phyloP scores from a whole-genome alignment of 1,139 yeast genomes.

The Candida tetrigidarum region DNA sequence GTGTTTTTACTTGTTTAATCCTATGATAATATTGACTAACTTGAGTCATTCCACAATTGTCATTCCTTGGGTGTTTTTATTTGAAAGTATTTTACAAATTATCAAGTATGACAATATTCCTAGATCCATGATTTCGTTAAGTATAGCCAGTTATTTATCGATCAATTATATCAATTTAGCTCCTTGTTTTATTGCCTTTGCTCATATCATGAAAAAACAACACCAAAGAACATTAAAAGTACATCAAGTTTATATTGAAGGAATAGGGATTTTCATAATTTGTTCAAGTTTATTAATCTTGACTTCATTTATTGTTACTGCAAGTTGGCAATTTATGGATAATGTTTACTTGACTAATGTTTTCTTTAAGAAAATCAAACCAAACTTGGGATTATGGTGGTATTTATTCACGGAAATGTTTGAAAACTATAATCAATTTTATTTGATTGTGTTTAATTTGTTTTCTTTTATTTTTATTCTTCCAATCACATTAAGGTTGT shows the following conservation, averaged over 20 bases:
- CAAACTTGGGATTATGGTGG: conserved; percentile 98
- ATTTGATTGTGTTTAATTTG: conserved; percentile 80
- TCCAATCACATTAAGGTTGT: conserved; percentile 76
- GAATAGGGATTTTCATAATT: conserved; percentile 28
- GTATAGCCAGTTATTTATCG: conserved; percentile 68
- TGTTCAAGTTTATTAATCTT: conserved; percentile 38
- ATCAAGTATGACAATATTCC: conserved; percentile 42
- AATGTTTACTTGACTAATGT: conserved; percentile 68
- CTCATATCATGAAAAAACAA: conserved; percentile 23
- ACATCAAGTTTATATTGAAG: conserved; percentile 25
- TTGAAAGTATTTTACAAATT: conserved; percentile 54
- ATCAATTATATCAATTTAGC: conserved; percentile 61
- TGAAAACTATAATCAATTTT: conserved; percentile 84
- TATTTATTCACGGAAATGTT: conserved; percentile 95
- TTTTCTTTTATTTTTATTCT: conserved; percentile 68
- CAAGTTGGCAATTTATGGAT: conserved; percentile 51
- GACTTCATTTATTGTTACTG: conserved; percentile 35
- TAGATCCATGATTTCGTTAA: conserved; percentile 56
- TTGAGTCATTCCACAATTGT: conserved; percentile 70
- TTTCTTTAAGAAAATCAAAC: conserved; percentile 68
- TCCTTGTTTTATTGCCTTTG: conserved; percentile 55
- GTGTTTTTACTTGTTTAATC: conserved; percentile 76
- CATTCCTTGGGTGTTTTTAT: conserved; percentile 61
- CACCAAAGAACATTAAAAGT: conserved; percentile 2
- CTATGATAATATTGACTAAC: conserved; percentile 69